Conservation (phyloP, 176 grass and related monocot genomes). For the Lolium perenne region DNA sequence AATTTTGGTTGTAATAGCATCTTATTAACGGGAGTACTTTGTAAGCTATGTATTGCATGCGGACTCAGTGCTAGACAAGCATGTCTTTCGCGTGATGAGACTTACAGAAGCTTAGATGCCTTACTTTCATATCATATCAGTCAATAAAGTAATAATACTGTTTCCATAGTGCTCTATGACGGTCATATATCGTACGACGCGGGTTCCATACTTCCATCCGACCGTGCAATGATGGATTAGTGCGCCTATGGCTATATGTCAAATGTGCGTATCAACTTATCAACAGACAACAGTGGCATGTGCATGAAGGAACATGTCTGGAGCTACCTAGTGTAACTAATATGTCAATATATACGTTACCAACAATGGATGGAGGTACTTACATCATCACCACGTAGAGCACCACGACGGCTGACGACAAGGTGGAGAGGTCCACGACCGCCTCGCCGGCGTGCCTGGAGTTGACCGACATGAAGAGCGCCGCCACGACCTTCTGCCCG, state of each 20-base stretch:
- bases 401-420: slow-evolving; percentile 66
- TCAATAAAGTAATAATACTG: neutral
- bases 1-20: no score
- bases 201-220: neutral
- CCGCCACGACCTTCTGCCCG: slow-evolving; percentile 66
- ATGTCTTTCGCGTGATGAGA: no score
- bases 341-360: neutral
- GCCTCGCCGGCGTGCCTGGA: slow-evolving; percentile 76
- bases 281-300: no score
- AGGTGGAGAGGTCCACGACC: slow-evolving; percentile 54
- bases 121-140: neutral
- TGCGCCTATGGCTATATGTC: no score
- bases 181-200: neutral
- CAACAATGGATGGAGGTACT: neutral
- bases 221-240: neutral
- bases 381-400: slow-evolving; percentile 86
- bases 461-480: slow-evolving; percentile 72
- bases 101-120: no score
- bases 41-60: no score
- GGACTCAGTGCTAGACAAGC: no score
- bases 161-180: neutral
- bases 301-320: no score
- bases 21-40: no score
- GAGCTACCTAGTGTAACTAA: no score
- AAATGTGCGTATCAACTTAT: no score